A percentile compares a stretch with the other conserved stretches of the same genome.
phyloP scores from a whole-genome alignment of 495 filamentous ascomycete genomes.

The Stereocaulon alpinum region DNA sequence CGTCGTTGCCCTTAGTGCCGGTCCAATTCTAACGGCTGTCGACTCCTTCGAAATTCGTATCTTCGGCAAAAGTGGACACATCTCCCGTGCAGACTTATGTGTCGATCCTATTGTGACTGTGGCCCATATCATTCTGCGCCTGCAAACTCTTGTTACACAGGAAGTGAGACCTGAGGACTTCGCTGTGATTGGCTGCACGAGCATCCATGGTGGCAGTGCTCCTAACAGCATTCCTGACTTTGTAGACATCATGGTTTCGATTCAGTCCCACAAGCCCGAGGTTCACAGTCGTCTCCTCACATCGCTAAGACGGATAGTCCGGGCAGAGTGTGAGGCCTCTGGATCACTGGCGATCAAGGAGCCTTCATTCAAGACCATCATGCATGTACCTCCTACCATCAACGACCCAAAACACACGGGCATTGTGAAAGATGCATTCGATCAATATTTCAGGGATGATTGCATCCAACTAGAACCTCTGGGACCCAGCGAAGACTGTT shows the following conservation, averaged over 20 bases:
- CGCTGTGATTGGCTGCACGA: background rate
- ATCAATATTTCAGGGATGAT: background rate
- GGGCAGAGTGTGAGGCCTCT: background rate
- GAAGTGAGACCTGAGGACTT: background rate
- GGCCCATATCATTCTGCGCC: constrained; percentile 35
- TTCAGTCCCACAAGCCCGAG: background rate
- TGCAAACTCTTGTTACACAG: constrained; percentile 44
- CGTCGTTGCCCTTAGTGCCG: constrained; percentile 32
- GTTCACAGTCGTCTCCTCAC: background rate
- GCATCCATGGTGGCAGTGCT: background rate
- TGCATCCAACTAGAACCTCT: background rate
- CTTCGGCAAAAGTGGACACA: constrained; percentile 45
- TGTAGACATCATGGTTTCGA: background rate
- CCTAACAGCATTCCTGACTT: background rate
- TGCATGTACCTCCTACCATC: background rate
- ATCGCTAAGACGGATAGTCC: background rate
- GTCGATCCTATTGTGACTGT: constrained; percentile 51
- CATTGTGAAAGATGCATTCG: background rate
- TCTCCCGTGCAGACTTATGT: constrained; percentile 37
- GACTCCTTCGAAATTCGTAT: constrained; percentile 38
- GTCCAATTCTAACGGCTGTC: constrained; percentile 31
- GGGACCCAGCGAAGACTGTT: background rate
- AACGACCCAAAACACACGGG: background rate
- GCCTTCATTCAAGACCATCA: background rate
- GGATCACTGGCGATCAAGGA: background rate